A percentile compares a stretch with the other conserved stretches of the same genome.
phyloP scores from a whole-genome alignment of 208 protist species.

The Crithidia acanthocephali region DNA sequence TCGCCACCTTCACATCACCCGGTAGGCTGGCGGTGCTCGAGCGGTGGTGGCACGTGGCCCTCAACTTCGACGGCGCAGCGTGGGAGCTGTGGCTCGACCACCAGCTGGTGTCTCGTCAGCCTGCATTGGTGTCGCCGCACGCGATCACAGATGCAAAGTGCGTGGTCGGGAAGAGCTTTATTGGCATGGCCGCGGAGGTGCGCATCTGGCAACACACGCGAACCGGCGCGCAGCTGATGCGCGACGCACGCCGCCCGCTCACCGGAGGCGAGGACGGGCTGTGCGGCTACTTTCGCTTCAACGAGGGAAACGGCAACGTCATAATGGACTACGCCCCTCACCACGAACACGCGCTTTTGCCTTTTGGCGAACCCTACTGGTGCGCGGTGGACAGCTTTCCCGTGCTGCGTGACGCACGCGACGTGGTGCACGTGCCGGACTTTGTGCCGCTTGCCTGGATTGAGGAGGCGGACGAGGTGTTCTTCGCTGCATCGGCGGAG shows the following conservation, averaged over 20 bases:
- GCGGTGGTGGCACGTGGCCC: conserved; percentile 90
- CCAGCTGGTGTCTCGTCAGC: conserved; percentile 44
- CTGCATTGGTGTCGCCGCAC: conserved; percentile 61
- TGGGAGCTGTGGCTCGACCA: conserved; percentile 89
- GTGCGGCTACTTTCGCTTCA: conserved; percentile 80
- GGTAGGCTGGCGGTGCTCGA: conserved; percentile 57
- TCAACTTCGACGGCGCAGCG: conserved; percentile 83
- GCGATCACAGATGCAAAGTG: conserved; percentile 69
- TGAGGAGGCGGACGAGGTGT: conserved; percentile 53
- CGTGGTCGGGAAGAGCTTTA: conserved; percentile 74
- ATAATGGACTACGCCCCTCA: conserved; percentile 70
- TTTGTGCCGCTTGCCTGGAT: conserved; percentile 74
- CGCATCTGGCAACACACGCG: conserved; percentile 79
- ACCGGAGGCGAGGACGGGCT: conserved; percentile 58
- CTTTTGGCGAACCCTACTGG: conserved; percentile 57
- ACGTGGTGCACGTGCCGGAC: conserved; percentile 51
- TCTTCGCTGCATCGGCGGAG: conserved; percentile 61
- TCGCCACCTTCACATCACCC: conserved; percentile 52
- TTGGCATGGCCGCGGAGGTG: conserved; percentile 83
- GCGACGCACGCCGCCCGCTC: conserved; percentile 71
- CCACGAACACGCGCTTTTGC: conserved; percentile 64
- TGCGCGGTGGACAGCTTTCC: conserved; percentile 57
- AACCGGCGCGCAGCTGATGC: conserved; percentile 57
- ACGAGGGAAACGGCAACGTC: conserved; percentile 78
- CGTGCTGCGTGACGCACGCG: conserved; percentile 29